Percentiles rank a stretch among this genome's conserved stretches.
These are phyloP conservation scores for Aaosphaeria arxii DNA, from an alignment of 2,329 filamentous ascomycete species.

Conservation along the genomic window DNA sequence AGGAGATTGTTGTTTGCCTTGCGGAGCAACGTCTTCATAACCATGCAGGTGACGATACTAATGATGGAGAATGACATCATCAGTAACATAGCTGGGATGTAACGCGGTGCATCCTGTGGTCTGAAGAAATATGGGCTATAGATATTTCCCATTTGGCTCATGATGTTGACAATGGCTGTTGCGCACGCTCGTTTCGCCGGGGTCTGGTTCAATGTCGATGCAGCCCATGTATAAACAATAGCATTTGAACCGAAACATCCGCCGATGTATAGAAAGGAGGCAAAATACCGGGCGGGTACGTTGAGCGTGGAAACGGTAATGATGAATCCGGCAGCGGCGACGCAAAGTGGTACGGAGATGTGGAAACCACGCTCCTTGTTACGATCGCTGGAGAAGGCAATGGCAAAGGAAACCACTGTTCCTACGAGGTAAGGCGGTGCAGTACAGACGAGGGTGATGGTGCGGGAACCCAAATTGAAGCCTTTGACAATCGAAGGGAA, in stretches of 20 bases:
- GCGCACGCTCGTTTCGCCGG: constrained; percentile 7
- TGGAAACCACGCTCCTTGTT: constrained; percentile 1
- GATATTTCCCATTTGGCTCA: constrained; percentile 7
- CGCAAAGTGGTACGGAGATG: constrained; percentile 1
- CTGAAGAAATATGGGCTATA: constrained; percentile 8
- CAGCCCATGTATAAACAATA: constrained; percentile 1
- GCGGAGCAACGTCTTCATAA: constrained; percentile 5
- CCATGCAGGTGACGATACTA: constrained; percentile 4
- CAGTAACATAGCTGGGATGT: constrained; percentile 6
- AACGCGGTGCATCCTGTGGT: constrained; percentile 4
- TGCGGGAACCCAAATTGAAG: constrained; percentile 7
- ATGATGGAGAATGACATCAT: constrained; percentile 5
- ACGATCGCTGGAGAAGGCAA: neutral
- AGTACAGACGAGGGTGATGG: constrained; percentile 1
- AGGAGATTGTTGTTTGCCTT: constrained; percentile 1
- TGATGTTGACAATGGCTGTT: constrained; percentile 9
- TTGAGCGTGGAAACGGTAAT: constrained; percentile 1
- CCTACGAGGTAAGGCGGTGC: constrained; percentile 1
- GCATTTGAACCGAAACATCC: constrained; percentile 1
- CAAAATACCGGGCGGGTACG: neutral
- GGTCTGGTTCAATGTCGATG: constrained; percentile 4
- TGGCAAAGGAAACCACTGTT: neutral
- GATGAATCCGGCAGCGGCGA: neutral
- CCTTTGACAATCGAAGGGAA: constrained; percentile 10
- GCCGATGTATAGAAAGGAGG: neutral